Conservation (phyloP, 2,329 filamentous ascomycete species). For the Bipolaris victoriae region DNA sequence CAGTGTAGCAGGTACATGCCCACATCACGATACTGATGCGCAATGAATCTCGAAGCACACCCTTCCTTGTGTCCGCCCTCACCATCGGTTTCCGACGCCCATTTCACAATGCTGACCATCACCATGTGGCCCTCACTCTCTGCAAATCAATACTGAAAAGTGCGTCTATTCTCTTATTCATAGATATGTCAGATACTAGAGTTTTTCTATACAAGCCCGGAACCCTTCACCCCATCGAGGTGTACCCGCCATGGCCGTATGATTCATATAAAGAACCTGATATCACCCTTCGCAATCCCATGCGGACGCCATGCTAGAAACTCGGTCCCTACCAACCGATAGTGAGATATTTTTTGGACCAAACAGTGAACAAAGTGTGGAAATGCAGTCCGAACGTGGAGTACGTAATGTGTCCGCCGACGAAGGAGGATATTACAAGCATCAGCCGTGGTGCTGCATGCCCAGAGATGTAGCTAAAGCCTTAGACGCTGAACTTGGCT, state of each 20-base stretch:
- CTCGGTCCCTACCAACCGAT: constrained; percentile 37
- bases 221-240: constrained; percentile 29
- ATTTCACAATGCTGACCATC: not conserved
- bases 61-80: not conserved
- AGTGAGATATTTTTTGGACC: constrained; percentile 35
- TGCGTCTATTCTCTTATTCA: constrained; percentile 24
- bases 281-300: constrained; percentile 44
- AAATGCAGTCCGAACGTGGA: constrained; percentile 20
- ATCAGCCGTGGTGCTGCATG: constrained; percentile 7
- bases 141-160: not conserved
- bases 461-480: not conserved
- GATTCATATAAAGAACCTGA: constrained; percentile 39
- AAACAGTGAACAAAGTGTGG: constrained; percentile 31
- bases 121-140: no score
- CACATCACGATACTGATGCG: not conserved
- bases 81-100: not conserved
- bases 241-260: constrained; percentile 36
- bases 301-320: constrained; percentile 50
- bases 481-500: constrained; percentile 85
- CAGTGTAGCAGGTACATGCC: not conserved
- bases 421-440: constrained; percentile 10
- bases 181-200: constrained; percentile 38
- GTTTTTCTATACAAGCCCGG: constrained; percentile 37
- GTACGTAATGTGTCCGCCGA: constrained; percentile 17
- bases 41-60: not conserved